Evolutionary conservation across 1,284 basidiomycete species (phyloP).

Genomic region (Anthracocystis setariae): DNA sequence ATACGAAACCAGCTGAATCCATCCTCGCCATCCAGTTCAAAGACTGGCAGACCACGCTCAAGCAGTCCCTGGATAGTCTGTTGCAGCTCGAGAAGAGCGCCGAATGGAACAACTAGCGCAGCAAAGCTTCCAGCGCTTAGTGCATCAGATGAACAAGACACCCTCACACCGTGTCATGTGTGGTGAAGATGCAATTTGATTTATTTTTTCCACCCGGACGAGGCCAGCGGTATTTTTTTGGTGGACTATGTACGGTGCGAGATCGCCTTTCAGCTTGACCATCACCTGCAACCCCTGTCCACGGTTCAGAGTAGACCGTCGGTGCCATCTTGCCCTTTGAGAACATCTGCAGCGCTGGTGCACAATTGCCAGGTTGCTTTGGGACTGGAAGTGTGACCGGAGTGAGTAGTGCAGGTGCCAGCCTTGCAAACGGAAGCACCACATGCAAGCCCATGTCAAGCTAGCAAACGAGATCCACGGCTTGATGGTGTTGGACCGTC

Average conservation of each 20-base stretch:
- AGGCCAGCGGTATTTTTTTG: slow-evolving; percentile 1
- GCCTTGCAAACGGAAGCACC: too few species aligned
- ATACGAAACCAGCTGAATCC: slow-evolving; percentile 47
- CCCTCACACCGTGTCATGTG: too few species aligned
- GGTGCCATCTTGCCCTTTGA: not conserved
- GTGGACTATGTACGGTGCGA: slow-evolving; percentile 13
- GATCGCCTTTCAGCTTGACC: slow-evolving; percentile 17
- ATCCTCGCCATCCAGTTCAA: slow-evolving; percentile 45
- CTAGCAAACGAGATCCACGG: too few species aligned
- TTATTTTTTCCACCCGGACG: slow-evolving; percentile 1
- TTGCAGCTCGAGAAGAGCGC: slow-evolving; percentile 47
- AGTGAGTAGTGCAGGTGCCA: too few species aligned
- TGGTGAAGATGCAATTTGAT: too few species aligned
- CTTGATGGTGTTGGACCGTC: too few species aligned
- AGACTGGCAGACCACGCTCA: slow-evolving; percentile 57
- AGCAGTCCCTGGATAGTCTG: slow-evolving; percentile 54
- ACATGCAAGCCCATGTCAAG: too few species aligned
- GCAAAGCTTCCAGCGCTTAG: too few species aligned
- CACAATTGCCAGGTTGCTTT: slow-evolving; percentile 18
- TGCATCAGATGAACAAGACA: too few species aligned
- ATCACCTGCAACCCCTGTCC: slow-evolving; percentile 17
- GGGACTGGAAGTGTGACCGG: slow-evolving; percentile 9
- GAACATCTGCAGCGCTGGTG: not conserved
- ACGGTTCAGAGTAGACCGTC: slow-evolving; percentile 17
- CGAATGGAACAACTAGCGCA: slow-evolving; percentile 43